These are phyloP conservation scores for Bocquillonia castaneifolia DNA, from an alignment of 441 rosid species.

Conservation along the genomic window DNA sequence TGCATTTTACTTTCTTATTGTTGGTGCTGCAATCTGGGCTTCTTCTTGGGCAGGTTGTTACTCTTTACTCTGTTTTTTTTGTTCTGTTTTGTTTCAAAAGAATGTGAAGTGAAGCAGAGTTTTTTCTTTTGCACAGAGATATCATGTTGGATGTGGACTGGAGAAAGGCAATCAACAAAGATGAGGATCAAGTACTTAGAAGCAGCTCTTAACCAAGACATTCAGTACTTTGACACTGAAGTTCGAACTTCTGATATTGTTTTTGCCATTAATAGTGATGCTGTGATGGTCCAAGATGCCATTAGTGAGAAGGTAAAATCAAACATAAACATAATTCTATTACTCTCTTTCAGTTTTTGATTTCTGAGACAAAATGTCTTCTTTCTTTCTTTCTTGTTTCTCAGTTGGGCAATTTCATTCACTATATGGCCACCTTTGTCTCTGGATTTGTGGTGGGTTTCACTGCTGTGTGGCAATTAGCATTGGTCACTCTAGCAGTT, in stretches of 20 bases:
- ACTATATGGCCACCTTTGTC: constrained; percentile 95
- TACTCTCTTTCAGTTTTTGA: constrained; percentile 17
- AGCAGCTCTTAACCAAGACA: constrained; percentile 94
- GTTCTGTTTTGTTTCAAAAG: constrained; percentile 1
- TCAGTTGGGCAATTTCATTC: constrained; percentile 97
- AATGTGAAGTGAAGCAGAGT: constrained; percentile 14
- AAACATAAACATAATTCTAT: background rate
- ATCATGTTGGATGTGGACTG: constrained; percentile 99
- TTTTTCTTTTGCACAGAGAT: constrained; percentile 49
- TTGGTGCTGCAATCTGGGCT: constrained; percentile 99
- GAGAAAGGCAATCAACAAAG: constrained; percentile 95
- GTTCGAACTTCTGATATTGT: constrained; percentile 95
- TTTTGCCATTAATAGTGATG: constrained; percentile 86
- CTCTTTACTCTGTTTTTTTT: constrained; percentile 31
- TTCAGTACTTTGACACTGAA: constrained; percentile 89
- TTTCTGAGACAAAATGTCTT: constrained; percentile 15
- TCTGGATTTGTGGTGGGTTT: constrained; percentile 97
- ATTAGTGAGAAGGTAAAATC: constrained; percentile 84
- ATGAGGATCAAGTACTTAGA: constrained; percentile 97
- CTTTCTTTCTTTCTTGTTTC: background rate
- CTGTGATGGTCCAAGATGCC: constrained; percentile 98
- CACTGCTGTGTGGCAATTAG: constrained; percentile 99
- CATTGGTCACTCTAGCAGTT: constrained; percentile 90
- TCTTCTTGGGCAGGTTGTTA: constrained; percentile 96
- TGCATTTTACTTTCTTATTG: constrained; percentile 91